Percentiles rank a stretch among this genome's conserved stretches.
Evolutionary conservation across 164 flowering plant genomes (phyloP).

Genomic region (Umbellularia californica): DNA sequence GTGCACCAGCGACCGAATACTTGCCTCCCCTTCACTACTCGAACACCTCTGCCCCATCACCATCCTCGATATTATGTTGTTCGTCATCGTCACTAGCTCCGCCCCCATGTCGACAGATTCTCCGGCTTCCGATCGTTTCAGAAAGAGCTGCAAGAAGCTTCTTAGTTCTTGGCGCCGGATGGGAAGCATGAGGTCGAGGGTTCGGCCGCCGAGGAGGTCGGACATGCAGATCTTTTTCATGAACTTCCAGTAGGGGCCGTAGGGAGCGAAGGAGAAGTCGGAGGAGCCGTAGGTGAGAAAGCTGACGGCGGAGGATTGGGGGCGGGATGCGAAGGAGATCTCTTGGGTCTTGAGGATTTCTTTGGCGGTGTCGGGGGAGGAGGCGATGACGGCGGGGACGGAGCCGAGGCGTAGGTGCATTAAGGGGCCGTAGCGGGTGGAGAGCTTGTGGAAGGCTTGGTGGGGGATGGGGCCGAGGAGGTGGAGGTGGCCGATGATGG

Average conservation of each 20-base stretch:
- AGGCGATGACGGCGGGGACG: conserved; percentile 35
- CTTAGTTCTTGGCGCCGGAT: conserved; percentile 29
- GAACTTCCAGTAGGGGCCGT: conserved; percentile 63
- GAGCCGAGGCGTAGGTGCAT: conserved; percentile 47
- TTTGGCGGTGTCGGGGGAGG: conserved; percentile 38
- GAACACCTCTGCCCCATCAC: conserved; percentile 34
- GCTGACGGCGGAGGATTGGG: conserved; percentile 24
- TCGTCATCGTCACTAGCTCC: conserved; percentile 36
- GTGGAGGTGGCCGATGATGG: conserved; percentile 59
- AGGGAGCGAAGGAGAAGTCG: conserved; percentile 44
- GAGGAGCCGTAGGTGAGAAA: conserved; percentile 34
- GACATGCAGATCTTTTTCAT: conserved; percentile 45
- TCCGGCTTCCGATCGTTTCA: conserved; percentile 12
- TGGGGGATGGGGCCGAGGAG: conserved; percentile 46
- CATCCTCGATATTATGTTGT: conserved; percentile 49
- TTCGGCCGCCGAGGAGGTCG: conserved; percentile 41
- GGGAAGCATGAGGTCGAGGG: conserved; percentile 23
- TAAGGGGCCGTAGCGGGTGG: conserved; percentile 47
- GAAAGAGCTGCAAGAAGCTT: conserved; percentile 17
- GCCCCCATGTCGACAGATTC: conserved; percentile 30
- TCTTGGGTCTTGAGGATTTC: conserved; percentile 50
- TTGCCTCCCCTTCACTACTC: conserved; percentile 24
- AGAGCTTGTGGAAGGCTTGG: conserved; percentile 39
- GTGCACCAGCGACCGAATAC: conserved; percentile 23
- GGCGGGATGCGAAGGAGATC: conserved; percentile 35